Percentiles rank a stretch among this genome's conserved stretches.
These are phyloP conservation scores for Globisporangium echinulatum DNA, from an alignment of 352 stramenopile genomes.

Conservation along the genomic window DNA sequence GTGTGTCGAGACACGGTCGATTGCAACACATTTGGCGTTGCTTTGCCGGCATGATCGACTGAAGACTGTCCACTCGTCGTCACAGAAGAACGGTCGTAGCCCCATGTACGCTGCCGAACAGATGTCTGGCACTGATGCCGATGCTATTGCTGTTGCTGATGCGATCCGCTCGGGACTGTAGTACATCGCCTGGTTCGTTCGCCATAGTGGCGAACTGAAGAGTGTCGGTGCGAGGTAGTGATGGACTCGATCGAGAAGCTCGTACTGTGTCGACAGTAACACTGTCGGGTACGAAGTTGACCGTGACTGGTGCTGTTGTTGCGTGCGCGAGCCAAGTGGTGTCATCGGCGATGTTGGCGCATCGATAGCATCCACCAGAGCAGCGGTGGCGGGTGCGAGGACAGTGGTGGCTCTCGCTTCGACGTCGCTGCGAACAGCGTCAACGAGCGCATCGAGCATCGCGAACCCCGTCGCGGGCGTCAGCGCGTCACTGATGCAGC, in stretches of 20 bases:
- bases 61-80: conserved; percentile 5
- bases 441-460: conserved; percentile 1
- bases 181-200: conserved; percentile 3
- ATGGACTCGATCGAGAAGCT: conserved; percentile 8
- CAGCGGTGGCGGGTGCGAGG: too few species aligned
- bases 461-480: background rate
- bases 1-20: background rate
- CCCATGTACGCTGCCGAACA: conserved; percentile 6
- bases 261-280: background rate
- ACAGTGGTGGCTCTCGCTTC: background rate
- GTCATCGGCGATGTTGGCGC: too few species aligned
- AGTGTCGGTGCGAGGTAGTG: conserved; percentile 8
- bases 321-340: too few species aligned
- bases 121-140: conserved; percentile 1
- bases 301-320: background rate
- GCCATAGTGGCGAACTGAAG: conserved; percentile 6
- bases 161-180: background rate
- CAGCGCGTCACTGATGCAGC: background rate
- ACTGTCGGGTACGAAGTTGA: background rate
- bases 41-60: background rate
- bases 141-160: background rate
- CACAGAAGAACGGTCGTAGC: conserved; percentile 9
- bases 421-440: background rate
- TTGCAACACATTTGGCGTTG: background rate
- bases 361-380: too few species aligned